Percentiles rank a stretch among this genome's conserved stretches.
phyloP scores from a whole-genome alignment of 768 basidiomycete genomes.

The Russula ochroleuca region DNA sequence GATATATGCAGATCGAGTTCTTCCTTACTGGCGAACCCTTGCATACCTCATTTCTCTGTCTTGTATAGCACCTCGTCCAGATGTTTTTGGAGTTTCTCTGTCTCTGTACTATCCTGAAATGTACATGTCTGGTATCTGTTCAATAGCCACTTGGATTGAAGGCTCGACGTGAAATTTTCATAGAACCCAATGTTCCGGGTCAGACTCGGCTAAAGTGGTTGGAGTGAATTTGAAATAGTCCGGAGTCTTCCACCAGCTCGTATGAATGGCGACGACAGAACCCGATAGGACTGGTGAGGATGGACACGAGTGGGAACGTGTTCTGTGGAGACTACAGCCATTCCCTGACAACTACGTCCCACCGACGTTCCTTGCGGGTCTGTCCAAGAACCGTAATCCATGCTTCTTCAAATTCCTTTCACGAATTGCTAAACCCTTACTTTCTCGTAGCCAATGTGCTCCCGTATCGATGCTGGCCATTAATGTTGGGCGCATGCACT shows the following conservation, averaged over 20 bases:
- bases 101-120: not conserved
- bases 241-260: not conserved
- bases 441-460: conserved; percentile 62
- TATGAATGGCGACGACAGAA: not conserved
- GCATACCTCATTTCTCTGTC: not conserved
- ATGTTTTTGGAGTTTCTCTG: not conserved
- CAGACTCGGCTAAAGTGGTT: no score
- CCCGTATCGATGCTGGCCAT: conserved; percentile 70
- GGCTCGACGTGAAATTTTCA: no score
- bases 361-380: conserved; percentile 67
- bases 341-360: conserved; percentile 88
- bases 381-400: conserved; percentile 65
- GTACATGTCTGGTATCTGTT: not conserved
- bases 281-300: not conserved
- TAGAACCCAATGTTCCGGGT: no score
- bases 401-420: conserved; percentile 4
- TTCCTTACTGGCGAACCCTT: not conserved
- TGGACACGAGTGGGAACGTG: conserved; percentile 55
- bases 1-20: conserved; percentile 70
- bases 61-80: not conserved
- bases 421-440: conserved; percentile 7
- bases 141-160: not conserved
- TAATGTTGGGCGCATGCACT: conserved; percentile 65
- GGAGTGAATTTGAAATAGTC: no score
- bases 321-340: conserved; percentile 72